Evolutionary conservation across 345 rosid species (phyloP).

Genomic region (Moricandia arvensis): DNA sequence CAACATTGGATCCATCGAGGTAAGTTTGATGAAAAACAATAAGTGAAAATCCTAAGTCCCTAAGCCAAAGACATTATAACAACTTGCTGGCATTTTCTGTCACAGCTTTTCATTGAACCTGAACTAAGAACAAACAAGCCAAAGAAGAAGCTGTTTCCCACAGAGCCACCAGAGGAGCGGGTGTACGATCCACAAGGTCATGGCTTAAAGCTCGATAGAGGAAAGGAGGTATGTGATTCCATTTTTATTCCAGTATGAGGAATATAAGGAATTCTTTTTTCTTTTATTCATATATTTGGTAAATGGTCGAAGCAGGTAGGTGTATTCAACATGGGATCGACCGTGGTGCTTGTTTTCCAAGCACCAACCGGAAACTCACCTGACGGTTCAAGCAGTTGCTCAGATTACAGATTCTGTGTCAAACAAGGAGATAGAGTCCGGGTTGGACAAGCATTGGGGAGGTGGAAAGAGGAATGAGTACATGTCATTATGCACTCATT

Average conservation of each 20-base stretch:
- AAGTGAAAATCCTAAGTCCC: background rate
- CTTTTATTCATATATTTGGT: background rate
- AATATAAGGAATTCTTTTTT: background rate
- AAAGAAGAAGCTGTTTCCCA: conserved; percentile 53
- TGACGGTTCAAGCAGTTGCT: conserved; percentile 36
- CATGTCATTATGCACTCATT: background rate
- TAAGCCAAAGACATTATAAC: background rate
- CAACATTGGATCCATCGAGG: conserved; percentile 95
- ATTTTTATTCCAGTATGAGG: background rate
- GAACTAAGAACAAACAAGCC: conserved; percentile 81
- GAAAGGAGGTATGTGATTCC: conserved; percentile 65
- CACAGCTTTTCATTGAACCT: conserved; percentile 85
- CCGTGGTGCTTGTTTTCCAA: conserved; percentile 87
- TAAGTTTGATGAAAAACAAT: conserved; percentile 16
- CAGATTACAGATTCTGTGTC: conserved; percentile 62
- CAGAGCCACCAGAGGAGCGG: conserved; percentile 69
- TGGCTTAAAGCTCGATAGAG: conserved; percentile 69
- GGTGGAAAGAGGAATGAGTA: conserved; percentile 50
- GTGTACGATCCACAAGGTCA: conserved; percentile 72
- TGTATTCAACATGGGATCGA: conserved; percentile 92
- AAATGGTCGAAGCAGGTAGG: conserved; percentile 51
- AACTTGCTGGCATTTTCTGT: background rate
- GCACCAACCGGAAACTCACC: conserved; percentile 57
- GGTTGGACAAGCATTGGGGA: conserved; percentile 77
- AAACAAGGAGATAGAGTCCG: conserved; percentile 65